phyloP scores from a whole-genome alignment of 2,329 filamentous ascomycete genomes.

The Claviceps capensis region DNA sequence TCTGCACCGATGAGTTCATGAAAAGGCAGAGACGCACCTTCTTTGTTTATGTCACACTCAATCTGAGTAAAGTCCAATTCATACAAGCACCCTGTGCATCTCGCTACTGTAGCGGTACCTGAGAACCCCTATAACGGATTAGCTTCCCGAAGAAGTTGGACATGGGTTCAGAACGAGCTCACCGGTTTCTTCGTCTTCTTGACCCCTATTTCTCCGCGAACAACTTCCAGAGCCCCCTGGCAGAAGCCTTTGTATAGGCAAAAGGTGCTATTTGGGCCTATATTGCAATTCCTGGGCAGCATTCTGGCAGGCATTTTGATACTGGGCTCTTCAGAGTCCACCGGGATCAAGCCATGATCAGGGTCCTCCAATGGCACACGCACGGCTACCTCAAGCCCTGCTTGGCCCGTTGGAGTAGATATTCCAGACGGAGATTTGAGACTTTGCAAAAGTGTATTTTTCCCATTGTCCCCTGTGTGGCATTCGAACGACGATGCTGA shows the following conservation, averaged over 20 bases:
- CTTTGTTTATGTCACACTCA: constrained; percentile 35
- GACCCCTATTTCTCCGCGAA: constrained; percentile 34
- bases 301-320: background rate
- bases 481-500: background rate
- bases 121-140: constrained; percentile 24
- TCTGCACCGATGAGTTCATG: background rate
- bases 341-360: constrained; percentile 12
- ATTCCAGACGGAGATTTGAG: background rate
- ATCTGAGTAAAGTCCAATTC: constrained; percentile 39
- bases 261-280: constrained; percentile 34
- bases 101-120: constrained; percentile 29
- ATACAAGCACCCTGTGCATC: constrained; percentile 38
- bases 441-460: background rate
- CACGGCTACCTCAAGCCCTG: constrained; percentile 2
- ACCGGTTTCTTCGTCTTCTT: constrained; percentile 37
- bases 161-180: background rate
- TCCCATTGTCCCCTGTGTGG: background rate
- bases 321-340: constrained; percentile 6
- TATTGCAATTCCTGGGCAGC: constrained; percentile 23
- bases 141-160: background rate
- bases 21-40: constrained; percentile 23
- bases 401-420: background rate
- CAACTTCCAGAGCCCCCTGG: constrained; percentile 36
- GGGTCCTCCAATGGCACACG: background rate
- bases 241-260: constrained; percentile 41